Evolutionary conservation across 2,329 filamentous ascomycete genomes (phyloP).

Genomic region (Aotearoamyces nothofagi): DNA sequence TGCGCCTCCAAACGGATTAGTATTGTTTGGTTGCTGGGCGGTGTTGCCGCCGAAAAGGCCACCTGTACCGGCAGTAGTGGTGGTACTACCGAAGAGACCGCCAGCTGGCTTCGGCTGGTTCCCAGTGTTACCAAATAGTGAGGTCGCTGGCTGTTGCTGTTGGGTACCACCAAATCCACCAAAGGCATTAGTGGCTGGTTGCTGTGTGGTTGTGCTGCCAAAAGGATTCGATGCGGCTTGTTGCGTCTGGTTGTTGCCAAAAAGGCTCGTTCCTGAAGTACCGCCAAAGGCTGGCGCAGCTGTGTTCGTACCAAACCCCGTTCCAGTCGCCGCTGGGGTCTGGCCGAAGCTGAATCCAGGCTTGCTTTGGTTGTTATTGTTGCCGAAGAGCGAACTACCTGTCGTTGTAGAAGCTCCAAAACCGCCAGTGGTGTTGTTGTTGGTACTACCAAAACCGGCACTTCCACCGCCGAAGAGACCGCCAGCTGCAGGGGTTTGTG

Average conservation of each 20-base stretch:
- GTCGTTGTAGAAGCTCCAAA: slow-evolving; percentile 13
- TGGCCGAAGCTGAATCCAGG: slow-evolving; percentile 13
- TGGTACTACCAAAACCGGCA: slow-evolving; percentile 23
- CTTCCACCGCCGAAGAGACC: slow-evolving; percentile 13
- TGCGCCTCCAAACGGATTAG: slow-evolving; percentile 3
- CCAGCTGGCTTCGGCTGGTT: slow-evolving; percentile 23
- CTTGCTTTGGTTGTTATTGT: slow-evolving; percentile 10
- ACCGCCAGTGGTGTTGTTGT: slow-evolving; percentile 10
- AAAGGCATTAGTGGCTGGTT: slow-evolving; percentile 18
- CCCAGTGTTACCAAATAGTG: slow-evolving; percentile 23
- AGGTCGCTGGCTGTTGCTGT: slow-evolving; percentile 22
- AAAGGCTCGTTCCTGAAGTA: slow-evolving; percentile 20
- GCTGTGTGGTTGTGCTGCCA: slow-evolving; percentile 25
- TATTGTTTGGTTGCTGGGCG: no score
- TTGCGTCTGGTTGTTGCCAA: slow-evolving; percentile 19
- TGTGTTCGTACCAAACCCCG: slow-evolving; percentile 4
- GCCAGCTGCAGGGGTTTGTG: slow-evolving; percentile 11
- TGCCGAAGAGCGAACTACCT: slow-evolving; percentile 8
- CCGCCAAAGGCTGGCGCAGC: slow-evolving; percentile 1
- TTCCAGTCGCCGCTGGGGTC: slow-evolving; percentile 2
- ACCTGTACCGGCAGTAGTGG: slow-evolving; percentile 17
- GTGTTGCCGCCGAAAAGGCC: slow-evolving; percentile 16
- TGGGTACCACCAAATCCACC: slow-evolving; percentile 27
- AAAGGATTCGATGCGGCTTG: slow-evolving; percentile 19
- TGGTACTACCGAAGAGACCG: slow-evolving; percentile 23